These are phyloP conservation scores for Niveomyces coronatus DNA, from an alignment of 2,329 filamentous ascomycete genomes.

Conservation along the genomic window DNA sequence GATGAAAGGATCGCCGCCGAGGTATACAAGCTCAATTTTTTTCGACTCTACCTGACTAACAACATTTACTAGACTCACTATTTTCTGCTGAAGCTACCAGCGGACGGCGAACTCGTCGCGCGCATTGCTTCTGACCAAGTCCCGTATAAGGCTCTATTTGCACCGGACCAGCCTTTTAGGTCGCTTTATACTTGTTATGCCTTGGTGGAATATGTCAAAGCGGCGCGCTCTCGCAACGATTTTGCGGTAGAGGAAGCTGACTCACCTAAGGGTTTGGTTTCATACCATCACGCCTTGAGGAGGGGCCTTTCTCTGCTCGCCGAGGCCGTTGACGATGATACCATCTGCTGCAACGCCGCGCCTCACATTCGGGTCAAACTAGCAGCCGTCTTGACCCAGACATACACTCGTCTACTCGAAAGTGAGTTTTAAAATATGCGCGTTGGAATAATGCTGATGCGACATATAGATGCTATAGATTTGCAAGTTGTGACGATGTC, in stretches of 20 bases:
- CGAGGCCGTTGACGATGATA: conserved; percentile 1
- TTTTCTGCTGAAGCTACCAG: conserved; percentile 61
- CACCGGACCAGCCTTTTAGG: conserved; percentile 58
- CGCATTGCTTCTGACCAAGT: conserved; percentile 44
- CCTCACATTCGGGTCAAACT: neutral
- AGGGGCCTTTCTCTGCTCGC: conserved; percentile 1
- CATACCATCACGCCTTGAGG: neutral
- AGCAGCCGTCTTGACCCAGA: neutral
- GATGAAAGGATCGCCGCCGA: conserved; percentile 59
- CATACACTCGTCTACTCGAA: no score
- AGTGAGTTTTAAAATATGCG: no score
- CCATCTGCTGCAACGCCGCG: neutral
- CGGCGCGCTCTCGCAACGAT: conserved; percentile 10
- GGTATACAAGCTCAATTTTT: conserved; percentile 32
- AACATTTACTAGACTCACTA: conserved; percentile 46
- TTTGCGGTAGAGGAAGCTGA: neutral
- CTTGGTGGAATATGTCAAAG: conserved; percentile 50
- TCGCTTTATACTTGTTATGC: conserved; percentile 63
- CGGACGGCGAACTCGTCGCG: conserved; percentile 50
- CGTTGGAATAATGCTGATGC: no score
- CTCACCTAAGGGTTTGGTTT: conserved; percentile 6
- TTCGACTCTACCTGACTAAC: no score
- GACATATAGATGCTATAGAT: no score
- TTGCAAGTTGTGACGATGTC: neutral
- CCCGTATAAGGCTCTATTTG: conserved; percentile 55